These are phyloP conservation scores for Populus ilicifolia DNA, from an alignment of 345 rosid genomes.

Conservation along the genomic window DNA sequence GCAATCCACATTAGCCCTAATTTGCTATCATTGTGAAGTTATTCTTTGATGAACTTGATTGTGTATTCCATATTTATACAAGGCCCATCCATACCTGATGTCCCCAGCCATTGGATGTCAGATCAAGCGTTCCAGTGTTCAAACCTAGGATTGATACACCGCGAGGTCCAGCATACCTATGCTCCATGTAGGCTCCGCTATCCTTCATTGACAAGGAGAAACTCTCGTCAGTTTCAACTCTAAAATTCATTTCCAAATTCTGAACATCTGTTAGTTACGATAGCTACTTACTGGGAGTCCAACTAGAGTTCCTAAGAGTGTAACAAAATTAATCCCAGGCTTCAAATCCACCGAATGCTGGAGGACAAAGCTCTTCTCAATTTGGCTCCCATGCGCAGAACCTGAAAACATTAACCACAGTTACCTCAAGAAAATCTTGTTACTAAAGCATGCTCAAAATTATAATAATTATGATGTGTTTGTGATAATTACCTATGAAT, in stretches of 20 bases:
- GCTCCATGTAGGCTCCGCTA: slow-evolving; percentile 89
- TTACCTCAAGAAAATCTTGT: not conserved
- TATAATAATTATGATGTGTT: not conserved
- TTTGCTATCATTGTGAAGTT: not conserved
- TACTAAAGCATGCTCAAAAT: not conserved
- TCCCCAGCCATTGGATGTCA: slow-evolving; percentile 61
- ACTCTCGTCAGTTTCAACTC: not conserved
- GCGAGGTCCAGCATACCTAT: slow-evolving; percentile 70
- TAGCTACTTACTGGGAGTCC: slow-evolving; percentile 63
- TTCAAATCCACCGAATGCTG: slow-evolving; percentile 40
- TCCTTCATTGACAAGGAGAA: slow-evolving; percentile 43
- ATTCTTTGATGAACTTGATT: not conserved
- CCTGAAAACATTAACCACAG: slow-evolving; percentile 32
- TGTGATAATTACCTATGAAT: slow-evolving; percentile 51
- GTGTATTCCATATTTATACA: not conserved
- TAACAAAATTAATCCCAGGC: slow-evolving; percentile 50
- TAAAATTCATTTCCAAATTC: not conserved
- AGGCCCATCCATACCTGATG: slow-evolving; percentile 45
- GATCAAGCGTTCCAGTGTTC: slow-evolving; percentile 71
- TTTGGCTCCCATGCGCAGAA: slow-evolving; percentile 72
- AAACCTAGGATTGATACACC: slow-evolving; percentile 54
- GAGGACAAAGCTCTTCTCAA: slow-evolving; percentile 77
- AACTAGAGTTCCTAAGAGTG: slow-evolving; percentile 47
- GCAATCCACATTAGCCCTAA: not conserved
- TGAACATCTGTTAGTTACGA: not conserved